Base-by-base conservation (phyloP, 306 rosid species). In the Lathyrus tuberosus region DNA sequence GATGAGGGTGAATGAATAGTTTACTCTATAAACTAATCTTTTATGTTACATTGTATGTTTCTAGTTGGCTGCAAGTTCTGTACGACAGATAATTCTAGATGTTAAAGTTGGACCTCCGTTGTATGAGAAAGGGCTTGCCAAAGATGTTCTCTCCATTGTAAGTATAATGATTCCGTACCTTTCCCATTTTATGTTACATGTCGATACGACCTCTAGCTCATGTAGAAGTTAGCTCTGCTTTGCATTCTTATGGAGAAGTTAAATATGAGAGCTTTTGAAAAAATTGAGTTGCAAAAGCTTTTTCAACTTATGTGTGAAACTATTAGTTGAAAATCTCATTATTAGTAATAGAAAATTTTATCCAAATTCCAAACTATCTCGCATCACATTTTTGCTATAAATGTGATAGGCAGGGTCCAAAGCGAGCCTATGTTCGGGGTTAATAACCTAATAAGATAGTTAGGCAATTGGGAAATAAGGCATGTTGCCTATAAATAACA, bases 61-160 rank as follows among this genome's bases (percentile, higher is more conserved):
- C 37, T 71, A 92, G 96, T 66, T 86, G 66, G 71, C 85, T 43
- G 75, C 89, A 81, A 84, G 78, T 70, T 84, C 92, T 71, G 96
- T 88, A 18, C 73, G 51, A 63, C 89, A 80, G 82, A 94, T 92
- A 79, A 62, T 92, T 65, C 78, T 92, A 76, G 98, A 92, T 65
- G 86, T 88, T 26, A 92, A 92, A 76, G 92, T 88, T 49, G 96
- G 98, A 56, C 96, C 95, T 57, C 98, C 96, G 10, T 85, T 71
- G 17, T 88, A 76, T 81, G 98, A 92, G 86, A 89, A 78, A 44
- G 96, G 92, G 31, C 89, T 92, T 40, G 98, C 96, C 10, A 61
- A 58, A 65, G 93, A 92, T 70, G 81, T 92, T 74, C 81, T 92
- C 41, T 86, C 88, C 73, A 74, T 70, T 76, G 98, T 92, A 84